These are phyloP conservation scores for Barnettozyma botsteinii DNA, from an alignment of 805 yeast genomes.

Conservation along the genomic window DNA sequence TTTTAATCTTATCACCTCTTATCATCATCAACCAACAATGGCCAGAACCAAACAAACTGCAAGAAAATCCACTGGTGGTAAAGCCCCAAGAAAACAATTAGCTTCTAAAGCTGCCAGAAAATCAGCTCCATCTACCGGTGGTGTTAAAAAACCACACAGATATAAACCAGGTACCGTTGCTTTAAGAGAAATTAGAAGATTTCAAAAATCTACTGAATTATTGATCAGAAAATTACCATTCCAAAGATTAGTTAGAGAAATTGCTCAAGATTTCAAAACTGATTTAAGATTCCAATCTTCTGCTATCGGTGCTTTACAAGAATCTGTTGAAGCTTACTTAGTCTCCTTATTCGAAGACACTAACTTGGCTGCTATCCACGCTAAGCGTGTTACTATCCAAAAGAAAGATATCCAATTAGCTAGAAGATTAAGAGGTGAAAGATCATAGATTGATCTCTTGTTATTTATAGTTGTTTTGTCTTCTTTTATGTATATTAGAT, in stretches of 20 bases:
- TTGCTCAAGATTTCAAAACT: conserved; percentile 90
- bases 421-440: conserved; percentile 96
- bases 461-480: conserved; percentile 1
- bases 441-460: conserved; percentile 47
- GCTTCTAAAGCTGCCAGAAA: conserved; percentile 93
- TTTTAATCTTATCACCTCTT: conserved; percentile 5
- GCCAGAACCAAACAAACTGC: conserved; percentile 95
- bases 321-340: conserved; percentile 96
- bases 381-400: conserved; percentile 97
- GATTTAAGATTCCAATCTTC: conserved; percentile 95
- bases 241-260: conserved; percentile 95
- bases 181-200: conserved; percentile 93
- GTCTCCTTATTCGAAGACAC: conserved; percentile 97
- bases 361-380: conserved; percentile 97
- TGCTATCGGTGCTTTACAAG: conserved; percentile 97
- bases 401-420: conserved; percentile 98
- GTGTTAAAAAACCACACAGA: conserved; percentile 94
- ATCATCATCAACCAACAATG: conserved; percentile 39
- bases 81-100: conserved; percentile 90
- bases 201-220: conserved; percentile 93
- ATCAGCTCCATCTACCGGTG: conserved; percentile 87
- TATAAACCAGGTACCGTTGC: conserved; percentile 98
- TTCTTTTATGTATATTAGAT: conserved; percentile 21
- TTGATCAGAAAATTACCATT: conserved; percentile 95
- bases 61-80: conserved; percentile 94